These are phyloP conservation scores for Eucalyptus tenuipes DNA, from an alignment of 345 rosid species.

Conservation along the genomic window DNA sequence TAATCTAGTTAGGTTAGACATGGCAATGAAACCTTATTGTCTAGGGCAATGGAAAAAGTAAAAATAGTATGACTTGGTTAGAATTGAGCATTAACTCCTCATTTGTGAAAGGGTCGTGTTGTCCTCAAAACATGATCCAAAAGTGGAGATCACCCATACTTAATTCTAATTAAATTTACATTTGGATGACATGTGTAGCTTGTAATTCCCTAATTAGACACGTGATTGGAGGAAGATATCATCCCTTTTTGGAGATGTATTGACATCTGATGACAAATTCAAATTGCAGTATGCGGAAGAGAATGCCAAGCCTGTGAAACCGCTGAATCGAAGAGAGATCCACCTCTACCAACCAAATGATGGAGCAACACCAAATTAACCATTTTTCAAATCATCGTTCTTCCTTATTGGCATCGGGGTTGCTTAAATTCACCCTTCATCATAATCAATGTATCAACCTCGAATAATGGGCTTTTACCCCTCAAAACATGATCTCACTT, in stretches of 20 bases:
- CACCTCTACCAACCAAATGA: background rate
- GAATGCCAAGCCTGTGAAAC: conserved; percentile 45
- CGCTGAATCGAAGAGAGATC: conserved; percentile 9
- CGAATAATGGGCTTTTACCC: background rate
- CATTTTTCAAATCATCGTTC: background rate
- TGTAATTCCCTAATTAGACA: background rate
- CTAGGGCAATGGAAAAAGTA: background rate
- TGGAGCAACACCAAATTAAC: background rate
- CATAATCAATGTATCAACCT: background rate
- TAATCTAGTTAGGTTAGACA: background rate
- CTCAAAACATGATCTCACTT: background rate
- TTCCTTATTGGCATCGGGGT: background rate
- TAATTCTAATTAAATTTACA: background rate
- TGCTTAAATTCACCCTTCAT: background rate
- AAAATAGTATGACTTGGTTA: background rate
- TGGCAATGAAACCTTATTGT: background rate
- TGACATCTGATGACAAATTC: background rate
- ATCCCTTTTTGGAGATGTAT: too few relatives aligned
- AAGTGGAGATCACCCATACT: background rate
- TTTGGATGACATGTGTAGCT: too few relatives aligned
- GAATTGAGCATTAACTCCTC: background rate
- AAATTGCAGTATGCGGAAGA: conserved; percentile 23
- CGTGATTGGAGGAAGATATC: background rate
- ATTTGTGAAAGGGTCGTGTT: background rate
- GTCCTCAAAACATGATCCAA: background rate